Conservation (phyloP, 2,329 filamentous ascomycete species). For the Paecilomyces formosus region DNA sequence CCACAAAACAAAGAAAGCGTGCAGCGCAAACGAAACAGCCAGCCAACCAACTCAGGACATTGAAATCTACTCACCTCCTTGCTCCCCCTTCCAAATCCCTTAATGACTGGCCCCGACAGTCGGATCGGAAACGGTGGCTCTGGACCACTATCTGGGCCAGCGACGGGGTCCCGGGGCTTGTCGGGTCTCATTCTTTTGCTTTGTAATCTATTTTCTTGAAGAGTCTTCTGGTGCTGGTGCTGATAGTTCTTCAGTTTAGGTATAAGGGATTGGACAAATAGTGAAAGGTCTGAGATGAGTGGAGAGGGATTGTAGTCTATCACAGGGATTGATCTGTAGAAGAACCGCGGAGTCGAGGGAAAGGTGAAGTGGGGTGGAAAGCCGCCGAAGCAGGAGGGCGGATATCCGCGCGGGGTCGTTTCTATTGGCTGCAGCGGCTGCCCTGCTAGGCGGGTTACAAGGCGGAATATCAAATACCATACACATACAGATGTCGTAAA, state of each 20-base stretch:
- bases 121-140: slow-evolving; percentile 71
- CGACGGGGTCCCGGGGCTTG: slow-evolving; percentile 57
- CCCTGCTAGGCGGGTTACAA: background rate
- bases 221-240: too few species aligned
- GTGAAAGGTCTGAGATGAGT: background rate
- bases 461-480: background rate
- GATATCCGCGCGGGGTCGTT: background rate
- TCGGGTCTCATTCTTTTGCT: slow-evolving; percentile 38
- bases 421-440: background rate
- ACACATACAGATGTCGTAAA: too few species aligned
- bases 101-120: slow-evolving; percentile 80
- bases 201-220: background rate
- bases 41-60: background rate
- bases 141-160: slow-evolving; percentile 68
- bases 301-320: background rate
- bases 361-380: background rate
- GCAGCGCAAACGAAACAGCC: background rate
- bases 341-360: background rate
- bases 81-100: slow-evolving; percentile 87
- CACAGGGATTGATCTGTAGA: background rate
- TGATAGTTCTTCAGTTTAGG: background rate
- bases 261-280: background rate
- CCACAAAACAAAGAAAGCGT: background rate
- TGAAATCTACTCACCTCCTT: slow-evolving; percentile 58
- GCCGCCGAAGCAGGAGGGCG: background rate